A percentile compares a stretch with the other conserved stretches of the same genome.
phyloP scores from a whole-genome alignment of 2,329 filamentous ascomycete species.

The Rhinocladiella mackenziei region DNA sequence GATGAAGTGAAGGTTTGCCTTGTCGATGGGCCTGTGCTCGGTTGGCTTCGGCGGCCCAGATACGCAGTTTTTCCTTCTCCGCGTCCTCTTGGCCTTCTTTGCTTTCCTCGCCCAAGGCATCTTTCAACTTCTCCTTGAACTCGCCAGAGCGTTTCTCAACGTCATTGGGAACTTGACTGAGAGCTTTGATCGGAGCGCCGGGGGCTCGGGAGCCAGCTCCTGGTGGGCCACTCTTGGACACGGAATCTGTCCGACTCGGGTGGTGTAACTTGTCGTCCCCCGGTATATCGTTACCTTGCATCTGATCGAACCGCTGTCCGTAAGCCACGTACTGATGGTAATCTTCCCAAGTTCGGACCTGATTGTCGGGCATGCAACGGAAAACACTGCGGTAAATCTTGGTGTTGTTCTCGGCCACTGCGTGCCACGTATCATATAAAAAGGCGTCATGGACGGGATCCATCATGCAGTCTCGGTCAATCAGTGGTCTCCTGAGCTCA shows the following conservation, averaged over 20 bases:
- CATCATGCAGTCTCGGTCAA: constrained; percentile 89
- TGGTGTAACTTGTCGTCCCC: constrained; percentile 17
- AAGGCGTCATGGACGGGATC: constrained; percentile 82
- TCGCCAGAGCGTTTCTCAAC: constrained; percentile 34
- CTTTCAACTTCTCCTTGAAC: constrained; percentile 33
- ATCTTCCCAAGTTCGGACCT: constrained; percentile 87
- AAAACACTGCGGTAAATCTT: constrained; percentile 91
- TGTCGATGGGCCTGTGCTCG: constrained; percentile 36
- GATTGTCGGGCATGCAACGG: constrained; percentile 92
- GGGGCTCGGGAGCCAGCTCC: constrained; percentile 36
- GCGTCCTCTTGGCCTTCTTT: constrained; percentile 23
- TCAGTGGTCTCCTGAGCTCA: constrained; percentile 67
- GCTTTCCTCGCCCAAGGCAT: constrained; percentile 16
- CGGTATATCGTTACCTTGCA: constrained; percentile 50
- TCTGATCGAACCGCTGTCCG: constrained; percentile 68
- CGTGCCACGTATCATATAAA: constrained; percentile 82
- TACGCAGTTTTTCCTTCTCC: constrained; percentile 37
- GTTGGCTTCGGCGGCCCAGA: constrained; percentile 35
- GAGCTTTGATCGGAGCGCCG: constrained; percentile 29
- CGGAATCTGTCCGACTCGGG: constrained; percentile 43
- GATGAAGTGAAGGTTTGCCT: constrained; percentile 28
- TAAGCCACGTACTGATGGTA: constrained; percentile 84
- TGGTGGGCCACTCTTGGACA: constrained; percentile 37
- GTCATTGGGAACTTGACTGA: constrained; percentile 30
- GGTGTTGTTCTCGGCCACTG: constrained; percentile 88